Percentiles rank a stretch among this genome's conserved stretches.
Evolutionary conservation across 2,329 filamentous ascomycete species (phyloP).

Genomic region (Allantophomopsis lycopodina): DNA sequence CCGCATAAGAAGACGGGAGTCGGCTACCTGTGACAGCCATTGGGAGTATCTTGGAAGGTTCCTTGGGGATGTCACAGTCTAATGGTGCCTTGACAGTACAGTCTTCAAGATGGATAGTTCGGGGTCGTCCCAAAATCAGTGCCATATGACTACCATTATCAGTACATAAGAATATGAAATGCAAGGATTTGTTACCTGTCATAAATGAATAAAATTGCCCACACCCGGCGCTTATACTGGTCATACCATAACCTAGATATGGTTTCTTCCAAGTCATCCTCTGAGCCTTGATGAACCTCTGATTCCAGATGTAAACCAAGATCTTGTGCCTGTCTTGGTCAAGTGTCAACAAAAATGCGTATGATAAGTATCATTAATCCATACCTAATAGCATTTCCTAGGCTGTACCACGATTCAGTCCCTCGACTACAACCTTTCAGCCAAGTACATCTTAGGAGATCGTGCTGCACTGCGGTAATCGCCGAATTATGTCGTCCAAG

Average conservation of each 20-base stretch:
- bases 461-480: slow-evolving; percentile 5
- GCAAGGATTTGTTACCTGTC: background rate
- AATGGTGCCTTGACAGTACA: slow-evolving; percentile 1
- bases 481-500: slow-evolving; percentile 3
- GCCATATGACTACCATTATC: slow-evolving; percentile 1
- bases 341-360: background rate
- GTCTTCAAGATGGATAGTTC: slow-evolving; percentile 1
- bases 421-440: slow-evolving; percentile 5
- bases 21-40: background rate
- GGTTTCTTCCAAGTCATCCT: background rate
- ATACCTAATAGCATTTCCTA: slow-evolving; percentile 3
- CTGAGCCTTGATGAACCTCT: background rate
- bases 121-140: slow-evolving; percentile 1
- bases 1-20: background rate
- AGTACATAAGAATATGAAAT: background rate
- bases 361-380: background rate
- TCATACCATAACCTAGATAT: slow-evolving; percentile 1
- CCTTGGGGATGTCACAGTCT: slow-evolving; percentile 1
- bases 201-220: slow-evolving; percentile 1
- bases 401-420: slow-evolving; percentile 5
- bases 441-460: slow-evolving; percentile 5
- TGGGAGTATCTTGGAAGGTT: slow-evolving; percentile 1
- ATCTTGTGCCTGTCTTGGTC: slow-evolving; percentile 1
- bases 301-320: slow-evolving; percentile 1
- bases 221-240: slow-evolving; percentile 3